Conservation (phyloP, 129 eudicot species). For the Deinandra increscens region DNA sequence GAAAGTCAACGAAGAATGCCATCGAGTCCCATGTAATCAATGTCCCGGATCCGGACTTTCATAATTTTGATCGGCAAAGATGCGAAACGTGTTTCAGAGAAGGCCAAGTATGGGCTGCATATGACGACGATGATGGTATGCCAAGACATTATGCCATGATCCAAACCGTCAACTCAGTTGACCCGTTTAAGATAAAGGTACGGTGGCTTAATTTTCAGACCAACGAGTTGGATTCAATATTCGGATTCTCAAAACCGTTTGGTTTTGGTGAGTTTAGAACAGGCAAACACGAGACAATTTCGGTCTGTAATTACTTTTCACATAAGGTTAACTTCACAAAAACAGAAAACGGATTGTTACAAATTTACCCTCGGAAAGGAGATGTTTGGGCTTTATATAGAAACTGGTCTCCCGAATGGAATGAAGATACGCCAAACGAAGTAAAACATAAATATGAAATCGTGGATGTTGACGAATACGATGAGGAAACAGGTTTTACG, state of each 20-base stretch:
- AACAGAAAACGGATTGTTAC: constrained; percentile 41
- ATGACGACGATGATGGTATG: constrained; percentile 85
- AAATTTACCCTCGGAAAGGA: constrained; percentile 62
- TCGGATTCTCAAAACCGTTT: constrained; percentile 53
- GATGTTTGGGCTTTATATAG: constrained; percentile 83
- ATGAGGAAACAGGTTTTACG: constrained; percentile 55
- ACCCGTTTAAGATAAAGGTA: constrained; percentile 65
- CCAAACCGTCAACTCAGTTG: constrained; percentile 44
- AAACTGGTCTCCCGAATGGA: constrained; percentile 77
- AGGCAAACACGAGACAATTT: constrained; percentile 44
- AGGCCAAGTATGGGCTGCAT: constrained; percentile 81
- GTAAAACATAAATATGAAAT: constrained; percentile 59
- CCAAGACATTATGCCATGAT: constrained; percentile 80
- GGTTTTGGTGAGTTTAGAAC: constrained; percentile 74
- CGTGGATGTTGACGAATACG: constrained; percentile 60
- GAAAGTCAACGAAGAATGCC: constrained; percentile 4
- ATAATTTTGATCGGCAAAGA: constrained; percentile 62
- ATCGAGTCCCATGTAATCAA: constrained; percentile 33
- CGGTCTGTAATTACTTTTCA: constrained; percentile 51
- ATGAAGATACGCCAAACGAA: constrained; percentile 48
- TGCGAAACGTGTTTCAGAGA: constrained; percentile 50
- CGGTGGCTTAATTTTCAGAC: constrained; percentile 63
- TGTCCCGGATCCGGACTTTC: constrained; percentile 63
- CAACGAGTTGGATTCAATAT: constrained; percentile 28
- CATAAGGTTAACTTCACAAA: constrained; percentile 59